phyloP scores from a whole-genome alignment of 2,329 filamentous ascomycete species.

The Ceratocystis cacaofunesta region DNA sequence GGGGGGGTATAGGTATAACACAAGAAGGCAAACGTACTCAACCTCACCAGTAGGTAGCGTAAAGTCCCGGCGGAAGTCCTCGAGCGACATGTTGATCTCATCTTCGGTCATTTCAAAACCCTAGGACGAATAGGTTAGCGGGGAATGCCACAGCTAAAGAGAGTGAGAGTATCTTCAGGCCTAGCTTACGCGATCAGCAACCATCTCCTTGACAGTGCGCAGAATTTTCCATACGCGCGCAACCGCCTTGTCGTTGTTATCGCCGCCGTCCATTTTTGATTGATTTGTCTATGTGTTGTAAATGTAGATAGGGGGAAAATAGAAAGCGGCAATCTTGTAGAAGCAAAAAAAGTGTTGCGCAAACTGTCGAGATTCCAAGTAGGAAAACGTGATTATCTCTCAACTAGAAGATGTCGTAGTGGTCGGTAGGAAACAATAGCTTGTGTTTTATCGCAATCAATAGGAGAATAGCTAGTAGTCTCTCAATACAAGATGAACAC shows the following conservation, averaged over 20 bases:
- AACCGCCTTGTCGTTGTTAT: slow-evolving; percentile 32
- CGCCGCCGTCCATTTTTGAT: slow-evolving; percentile 29
- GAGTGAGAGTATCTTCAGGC: slow-evolving; percentile 21
- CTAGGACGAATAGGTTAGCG: slow-evolving; percentile 67
- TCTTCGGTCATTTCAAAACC: slow-evolving; percentile 86
- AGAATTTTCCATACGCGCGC: slow-evolving; percentile 82
- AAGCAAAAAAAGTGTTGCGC: too few relatives aligned
- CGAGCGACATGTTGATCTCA: slow-evolving; percentile 72
- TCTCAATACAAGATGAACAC: too few relatives aligned
- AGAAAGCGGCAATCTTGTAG: background rate
- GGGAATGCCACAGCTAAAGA: slow-evolving; percentile 95
- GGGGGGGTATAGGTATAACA: background rate
- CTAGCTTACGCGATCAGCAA: slow-evolving; percentile 66
- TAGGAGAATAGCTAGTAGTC: too few relatives aligned
- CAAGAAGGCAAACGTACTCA: slow-evolving; percentile 46
- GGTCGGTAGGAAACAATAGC: too few relatives aligned
- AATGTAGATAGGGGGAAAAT: background rate
- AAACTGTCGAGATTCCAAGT: too few relatives aligned
- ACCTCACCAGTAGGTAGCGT: slow-evolving; percentile 57
- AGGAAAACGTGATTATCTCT: too few relatives aligned
- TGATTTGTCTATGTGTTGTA: background rate
- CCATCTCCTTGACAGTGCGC: slow-evolving; percentile 91
- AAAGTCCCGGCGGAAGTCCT: slow-evolving; percentile 64
- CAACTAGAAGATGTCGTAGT: too few relatives aligned
- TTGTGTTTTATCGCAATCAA: too few relatives aligned